Percentiles rank a stretch among this genome's conserved stretches.
These are phyloP conservation scores for Blastobotrys apis DNA, from an alignment of 1,139 yeast genomes.

Conservation along the genomic window DNA sequence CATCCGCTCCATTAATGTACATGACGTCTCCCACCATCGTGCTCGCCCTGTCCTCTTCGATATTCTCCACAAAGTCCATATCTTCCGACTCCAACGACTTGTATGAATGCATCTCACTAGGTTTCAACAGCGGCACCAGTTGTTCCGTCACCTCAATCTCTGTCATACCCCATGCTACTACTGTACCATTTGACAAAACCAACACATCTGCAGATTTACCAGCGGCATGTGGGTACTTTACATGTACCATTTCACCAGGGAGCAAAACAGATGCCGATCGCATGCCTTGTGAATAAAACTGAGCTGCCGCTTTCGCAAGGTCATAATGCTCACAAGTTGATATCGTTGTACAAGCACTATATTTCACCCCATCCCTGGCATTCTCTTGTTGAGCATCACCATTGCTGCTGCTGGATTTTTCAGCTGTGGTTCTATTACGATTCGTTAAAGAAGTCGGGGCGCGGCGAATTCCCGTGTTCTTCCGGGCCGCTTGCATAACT, in stretches of 20 bases:
- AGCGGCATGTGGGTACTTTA: slow-evolving; percentile 39
- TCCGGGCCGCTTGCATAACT: not conserved
- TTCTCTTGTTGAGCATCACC: too few species aligned
- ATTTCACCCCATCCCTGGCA: not conserved
- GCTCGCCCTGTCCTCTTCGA: slow-evolving; percentile 21
- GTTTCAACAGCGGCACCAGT: slow-evolving; percentile 43
- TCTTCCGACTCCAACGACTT: slow-evolving; percentile 69
- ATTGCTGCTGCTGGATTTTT: not conserved
- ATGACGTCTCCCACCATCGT: slow-evolving; percentile 65
- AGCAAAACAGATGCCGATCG: slow-evolving; percentile 45
- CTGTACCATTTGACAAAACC: slow-evolving; percentile 65
- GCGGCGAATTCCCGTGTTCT: not conserved
- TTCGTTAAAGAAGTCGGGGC: not conserved
- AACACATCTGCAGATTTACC: slow-evolving; percentile 48
- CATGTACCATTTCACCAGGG: slow-evolving; percentile 64
- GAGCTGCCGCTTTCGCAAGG: slow-evolving; percentile 41
- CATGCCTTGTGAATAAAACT: slow-evolving; percentile 39
- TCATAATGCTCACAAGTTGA: slow-evolving; percentile 70
- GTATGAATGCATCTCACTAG: slow-evolving; percentile 50
- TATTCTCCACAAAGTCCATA: slow-evolving; percentile 67
- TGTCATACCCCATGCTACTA: slow-evolving; percentile 74
- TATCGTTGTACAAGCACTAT: slow-evolving; percentile 50
- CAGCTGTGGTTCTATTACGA: not conserved
- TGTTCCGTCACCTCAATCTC: slow-evolving; percentile 47
- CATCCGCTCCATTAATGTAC: slow-evolving; percentile 50